A percentile compares a stretch with the other conserved stretches of the same genome.
phyloP scores from a whole-genome alignment of 768 basidiomycete species.

The Trametes punicea region DNA sequence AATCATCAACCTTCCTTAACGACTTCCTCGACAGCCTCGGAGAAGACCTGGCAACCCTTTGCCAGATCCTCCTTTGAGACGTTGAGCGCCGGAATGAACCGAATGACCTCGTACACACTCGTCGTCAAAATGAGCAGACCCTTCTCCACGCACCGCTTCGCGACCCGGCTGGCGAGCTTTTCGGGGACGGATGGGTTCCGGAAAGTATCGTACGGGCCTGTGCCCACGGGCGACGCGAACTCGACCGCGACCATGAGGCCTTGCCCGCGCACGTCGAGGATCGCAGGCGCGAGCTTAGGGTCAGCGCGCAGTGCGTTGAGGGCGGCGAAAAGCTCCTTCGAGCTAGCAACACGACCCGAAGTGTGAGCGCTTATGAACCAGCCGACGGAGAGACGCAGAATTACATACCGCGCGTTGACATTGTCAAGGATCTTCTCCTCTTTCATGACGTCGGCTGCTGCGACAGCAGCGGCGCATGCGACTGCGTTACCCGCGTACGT shows the following conservation, averaged over 20 bases:
- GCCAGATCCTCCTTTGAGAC: constrained; percentile 71
- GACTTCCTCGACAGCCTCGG: constrained; percentile 68
- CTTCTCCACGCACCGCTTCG: constrained; percentile 79
- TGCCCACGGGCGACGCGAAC: constrained; percentile 61
- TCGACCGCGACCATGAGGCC: constrained; percentile 90
- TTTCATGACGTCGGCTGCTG: constrained; percentile 71
- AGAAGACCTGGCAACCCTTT: constrained; percentile 64
- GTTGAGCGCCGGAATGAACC: constrained; percentile 93
- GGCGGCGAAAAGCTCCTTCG: constrained; percentile 63
- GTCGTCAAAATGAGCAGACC: constrained; percentile 88
- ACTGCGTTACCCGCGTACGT: constrained; percentile 94
- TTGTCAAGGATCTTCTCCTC: constrained; percentile 84
- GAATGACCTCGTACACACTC: constrained; percentile 79
- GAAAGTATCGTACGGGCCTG: constrained; percentile 46
- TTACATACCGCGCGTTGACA: constrained; percentile 60
- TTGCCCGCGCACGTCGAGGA: constrained; percentile 83
- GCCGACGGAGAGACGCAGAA: not conserved
- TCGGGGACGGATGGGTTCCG: constrained; percentile 37
- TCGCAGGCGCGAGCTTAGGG: constrained; percentile 47
- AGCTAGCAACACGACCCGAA: constrained; percentile 38
- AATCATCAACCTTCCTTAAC: constrained; percentile 29
- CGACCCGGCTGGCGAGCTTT: constrained; percentile 65
- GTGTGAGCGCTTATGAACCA: not conserved
- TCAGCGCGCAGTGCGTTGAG: constrained; percentile 58
- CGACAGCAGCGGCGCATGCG: constrained; percentile 85